Percentiles rank a stretch among this genome's conserved stretches.
Evolutionary conservation across 306 rosid species (phyloP).

Genomic region (Albizia julibrissin): DNA sequence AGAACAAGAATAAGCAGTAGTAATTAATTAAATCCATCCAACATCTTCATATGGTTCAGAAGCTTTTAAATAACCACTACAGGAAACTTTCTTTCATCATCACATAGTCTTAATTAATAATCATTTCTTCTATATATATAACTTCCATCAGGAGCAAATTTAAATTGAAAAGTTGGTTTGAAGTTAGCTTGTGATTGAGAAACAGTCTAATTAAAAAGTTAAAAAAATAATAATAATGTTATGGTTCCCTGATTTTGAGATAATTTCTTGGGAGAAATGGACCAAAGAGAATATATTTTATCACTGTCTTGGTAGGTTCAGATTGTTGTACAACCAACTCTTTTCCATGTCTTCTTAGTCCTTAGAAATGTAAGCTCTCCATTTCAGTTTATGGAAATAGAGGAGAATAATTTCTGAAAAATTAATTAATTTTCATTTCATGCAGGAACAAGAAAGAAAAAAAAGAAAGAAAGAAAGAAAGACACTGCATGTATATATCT

Average conservation of each 20-base stretch:
- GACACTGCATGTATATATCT: too few species aligned
- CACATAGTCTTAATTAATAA: background rate
- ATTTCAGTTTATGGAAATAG: conserved; percentile 4
- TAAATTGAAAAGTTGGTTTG: conserved; percentile 22
- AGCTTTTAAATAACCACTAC: conserved; percentile 28
- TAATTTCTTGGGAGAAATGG: background rate
- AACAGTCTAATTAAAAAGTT: background rate
- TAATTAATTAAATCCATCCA: conserved; percentile 38
- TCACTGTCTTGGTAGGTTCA: conserved; percentile 22
- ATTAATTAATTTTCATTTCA: background rate
- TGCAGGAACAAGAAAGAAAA: background rate
- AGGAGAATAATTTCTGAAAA: conserved; percentile 13
- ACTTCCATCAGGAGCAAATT: conserved; percentile 19
- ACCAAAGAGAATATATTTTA: conserved; percentile 20
- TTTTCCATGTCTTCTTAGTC: conserved; percentile 3
- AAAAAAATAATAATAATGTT: too few species aligned
- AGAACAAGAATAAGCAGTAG: conserved; percentile 17
- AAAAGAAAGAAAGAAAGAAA: background rate
- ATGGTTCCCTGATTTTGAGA: background rate
- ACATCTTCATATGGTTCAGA: conserved; percentile 42
- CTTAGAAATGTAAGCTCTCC: background rate
- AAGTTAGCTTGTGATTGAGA: conserved; percentile 20
- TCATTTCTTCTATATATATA: conserved; percentile 5
- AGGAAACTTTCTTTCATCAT: conserved; percentile 43
- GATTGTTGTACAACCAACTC: background rate